Base-by-base conservation (phyloP, 805 yeast genomes). In the Cyberlindnera mrakii region DNA sequence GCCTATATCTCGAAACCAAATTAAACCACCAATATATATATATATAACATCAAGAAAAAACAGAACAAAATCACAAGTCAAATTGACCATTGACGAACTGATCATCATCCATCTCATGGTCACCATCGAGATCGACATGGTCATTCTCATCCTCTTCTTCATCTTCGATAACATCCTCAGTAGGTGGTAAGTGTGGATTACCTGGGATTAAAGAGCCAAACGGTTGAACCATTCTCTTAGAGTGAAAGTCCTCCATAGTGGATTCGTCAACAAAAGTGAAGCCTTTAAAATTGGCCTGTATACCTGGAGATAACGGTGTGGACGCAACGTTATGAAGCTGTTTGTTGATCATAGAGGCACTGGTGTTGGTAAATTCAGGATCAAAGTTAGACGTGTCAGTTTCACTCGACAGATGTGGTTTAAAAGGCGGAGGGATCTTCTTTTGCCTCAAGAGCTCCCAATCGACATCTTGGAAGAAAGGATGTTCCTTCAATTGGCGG, bases 321-420 rank as follows among this genome's bases (percentile, higher is more conserved):
- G 65, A 64, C 37, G 64, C 65, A 57, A 53, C 67, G 33, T 30
- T 30, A 56, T 57, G 82, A 71, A 72, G 70, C 53, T 80, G 85
- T 54, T 78, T 80, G 55, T 73, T 82, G 62, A 89, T 77, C 33
- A 81, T 81, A 8, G 95, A 82, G 0, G 96, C 88, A 15, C 95
- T 82, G 35, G 95, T 87, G 55, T 82, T 83, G 17, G 99, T 93
- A 66, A 93, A 93, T 65, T 93, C 98, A 5, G 99, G 98, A 62
- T 93, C 99, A 65, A 93, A 93, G 65, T 93, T 93, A 4, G 96
- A 86, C 3, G 96, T 91, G 64, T 93, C 99, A 3, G 93, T 80
- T 60, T 93, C 99, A 33, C 87, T 82, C 9, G 83, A 69, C 50
- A 93, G 75, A 61, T 88, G 96, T 3, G 99, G 99, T 64, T 88